Evolutionary conservation across 495 filamentous ascomycete genomes (phyloP).

Genomic region (Penicillium lividum): DNA sequence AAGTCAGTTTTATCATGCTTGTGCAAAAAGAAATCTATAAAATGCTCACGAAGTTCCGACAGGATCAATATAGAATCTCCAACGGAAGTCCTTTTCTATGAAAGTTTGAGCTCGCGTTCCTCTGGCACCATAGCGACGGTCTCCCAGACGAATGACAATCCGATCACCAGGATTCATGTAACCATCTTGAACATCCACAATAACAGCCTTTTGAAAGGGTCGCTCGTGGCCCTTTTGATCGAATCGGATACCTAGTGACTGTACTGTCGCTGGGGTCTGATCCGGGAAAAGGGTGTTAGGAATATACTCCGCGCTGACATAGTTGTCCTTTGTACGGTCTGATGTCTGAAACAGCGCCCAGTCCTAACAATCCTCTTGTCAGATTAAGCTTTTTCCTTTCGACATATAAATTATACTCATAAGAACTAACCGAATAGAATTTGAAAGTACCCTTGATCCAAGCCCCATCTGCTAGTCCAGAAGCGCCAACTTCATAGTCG

Average conservation of each 20-base stretch:
- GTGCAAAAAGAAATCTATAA: no score
- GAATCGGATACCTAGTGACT: conserved; percentile 23
- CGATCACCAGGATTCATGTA: conserved; percentile 23
- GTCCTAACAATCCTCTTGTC: conserved; percentile 9
- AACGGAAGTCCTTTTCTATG: conserved; percentile 22
- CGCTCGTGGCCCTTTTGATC: conserved; percentile 27
- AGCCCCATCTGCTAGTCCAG: conserved; percentile 28
- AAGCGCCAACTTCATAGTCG: conserved; percentile 26
- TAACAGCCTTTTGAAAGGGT: conserved; percentile 26
- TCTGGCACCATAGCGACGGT: conserved; percentile 15
- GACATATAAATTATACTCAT: neutral
- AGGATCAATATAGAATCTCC: conserved; percentile 26
- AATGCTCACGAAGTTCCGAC: conserved; percentile 27
- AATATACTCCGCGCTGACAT: conserved; percentile 28
- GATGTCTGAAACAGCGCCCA: conserved; percentile 31
- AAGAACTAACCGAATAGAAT: conserved; percentile 24
- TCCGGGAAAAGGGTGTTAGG: conserved; percentile 11
- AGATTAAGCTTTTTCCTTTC: neutral
- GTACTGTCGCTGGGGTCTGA: conserved; percentile 22
- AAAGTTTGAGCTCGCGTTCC: conserved; percentile 24
- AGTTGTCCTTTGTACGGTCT: conserved; percentile 24
- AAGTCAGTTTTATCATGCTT: neutral
- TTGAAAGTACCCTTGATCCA: conserved; percentile 35
- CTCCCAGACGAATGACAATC: conserved; percentile 21
- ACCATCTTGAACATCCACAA: conserved; percentile 26